Conservation (phyloP, 2,329 filamentous ascomycete genomes). For the Aspergillus japonicus region DNA sequence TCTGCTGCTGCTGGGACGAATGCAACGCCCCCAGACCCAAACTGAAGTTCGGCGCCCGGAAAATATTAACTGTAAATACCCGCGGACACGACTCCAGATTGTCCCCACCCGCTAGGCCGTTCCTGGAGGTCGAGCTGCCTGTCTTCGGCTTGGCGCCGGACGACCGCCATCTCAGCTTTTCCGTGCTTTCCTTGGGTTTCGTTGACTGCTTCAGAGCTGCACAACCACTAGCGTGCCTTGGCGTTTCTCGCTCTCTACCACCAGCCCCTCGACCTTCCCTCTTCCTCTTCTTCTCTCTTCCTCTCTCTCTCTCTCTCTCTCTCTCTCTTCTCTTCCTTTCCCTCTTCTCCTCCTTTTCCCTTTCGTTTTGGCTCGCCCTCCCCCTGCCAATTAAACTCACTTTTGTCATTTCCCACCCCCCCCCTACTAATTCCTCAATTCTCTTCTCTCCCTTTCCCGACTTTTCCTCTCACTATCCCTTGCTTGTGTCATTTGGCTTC, state of each 20-base stretch:
- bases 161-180: conserved; percentile 26
- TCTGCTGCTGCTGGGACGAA: conserved; percentile 1
- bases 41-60: conserved; percentile 21
- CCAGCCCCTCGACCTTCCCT: conserved; percentile 33
- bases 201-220: conserved; percentile 32
- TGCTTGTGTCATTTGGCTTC: conserved; percentile 13
- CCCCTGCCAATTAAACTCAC: background rate
- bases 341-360: conserved; percentile 14
- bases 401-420: conserved; percentile 1
- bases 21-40: conserved; percentile 7
- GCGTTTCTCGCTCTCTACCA: conserved; percentile 32
- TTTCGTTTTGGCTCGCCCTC: conserved; percentile 7
- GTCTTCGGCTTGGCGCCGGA: conserved; percentile 26
- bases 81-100: conserved; percentile 27
- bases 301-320: conserved; percentile 14
- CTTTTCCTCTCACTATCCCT: conserved; percentile 12
- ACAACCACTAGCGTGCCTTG: conserved; percentile 38
- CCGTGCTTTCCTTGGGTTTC: conserved; percentile 23
- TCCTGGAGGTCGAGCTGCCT: conserved; percentile 27
- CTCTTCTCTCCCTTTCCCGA: conserved; percentile 11
- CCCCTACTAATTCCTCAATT: conserved; percentile 6
- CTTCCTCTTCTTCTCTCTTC: conserved; percentile 13
- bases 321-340: conserved; percentile 14
- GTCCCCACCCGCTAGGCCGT: conserved; percentile 28
- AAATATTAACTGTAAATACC: conserved; percentile 31